These are phyloP conservation scores for Tylopilus balloui DNA, from an alignment of 768 basidiomycete species.

Conservation along the genomic window DNA sequence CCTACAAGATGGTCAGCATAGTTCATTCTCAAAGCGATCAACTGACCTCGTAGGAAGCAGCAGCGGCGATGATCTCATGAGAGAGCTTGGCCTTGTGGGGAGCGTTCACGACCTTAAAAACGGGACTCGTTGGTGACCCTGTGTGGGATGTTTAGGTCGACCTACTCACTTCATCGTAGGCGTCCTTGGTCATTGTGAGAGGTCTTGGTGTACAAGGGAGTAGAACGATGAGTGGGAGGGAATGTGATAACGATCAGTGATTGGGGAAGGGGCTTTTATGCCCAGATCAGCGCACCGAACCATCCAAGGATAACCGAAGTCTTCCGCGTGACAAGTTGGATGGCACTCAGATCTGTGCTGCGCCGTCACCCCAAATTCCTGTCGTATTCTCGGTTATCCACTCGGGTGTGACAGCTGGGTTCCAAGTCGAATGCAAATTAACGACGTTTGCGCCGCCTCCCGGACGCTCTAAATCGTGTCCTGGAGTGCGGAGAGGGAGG, in stretches of 20 bases:
- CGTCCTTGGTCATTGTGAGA: constrained; percentile 15
- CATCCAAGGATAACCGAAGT: neutral
- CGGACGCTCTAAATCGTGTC: too few species aligned
- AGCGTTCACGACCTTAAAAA: constrained; percentile 37
- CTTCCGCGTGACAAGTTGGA: neutral
- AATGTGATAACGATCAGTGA: constrained; percentile 11
- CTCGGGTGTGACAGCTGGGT: too few species aligned
- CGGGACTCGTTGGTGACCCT: neutral
- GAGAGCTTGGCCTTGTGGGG: constrained; percentile 56
- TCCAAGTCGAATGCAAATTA: too few species aligned
- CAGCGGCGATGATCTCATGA: constrained; percentile 65
- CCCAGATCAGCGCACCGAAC: neutral
- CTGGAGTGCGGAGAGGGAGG: too few species aligned
- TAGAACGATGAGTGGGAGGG: neutral
- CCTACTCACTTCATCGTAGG: constrained; percentile 18
- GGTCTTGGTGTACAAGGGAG: neutral
- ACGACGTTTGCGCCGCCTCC: too few species aligned
- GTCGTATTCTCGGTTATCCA: too few species aligned
- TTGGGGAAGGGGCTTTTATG: constrained; percentile 13
- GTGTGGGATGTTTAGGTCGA: neutral
- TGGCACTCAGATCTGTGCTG: too few species aligned
- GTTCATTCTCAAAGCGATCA: neutral
- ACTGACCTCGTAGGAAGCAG: constrained; percentile 59
- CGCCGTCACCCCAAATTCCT: too few species aligned
- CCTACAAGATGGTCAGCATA: constrained; percentile 34